Conservation (phyloP, 495 filamentous ascomycete species). For the Penicillium cinerascens region DNA sequence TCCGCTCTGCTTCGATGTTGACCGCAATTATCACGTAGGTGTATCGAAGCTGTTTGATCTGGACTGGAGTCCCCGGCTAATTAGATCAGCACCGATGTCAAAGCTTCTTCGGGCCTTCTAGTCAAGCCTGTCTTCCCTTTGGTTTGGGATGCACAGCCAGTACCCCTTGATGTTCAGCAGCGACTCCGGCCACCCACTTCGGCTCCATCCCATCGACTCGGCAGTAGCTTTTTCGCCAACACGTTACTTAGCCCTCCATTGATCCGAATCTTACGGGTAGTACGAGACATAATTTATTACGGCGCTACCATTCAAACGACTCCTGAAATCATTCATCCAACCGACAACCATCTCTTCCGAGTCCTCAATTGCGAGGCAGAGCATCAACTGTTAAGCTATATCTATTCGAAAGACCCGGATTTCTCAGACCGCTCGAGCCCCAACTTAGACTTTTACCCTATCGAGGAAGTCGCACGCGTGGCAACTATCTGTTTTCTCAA, state of each 20-base stretch:
- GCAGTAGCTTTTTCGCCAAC: slow-evolving; percentile 26
- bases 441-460: slow-evolving; percentile 17
- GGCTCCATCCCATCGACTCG: slow-evolving; percentile 23
- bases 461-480: slow-evolving; percentile 30
- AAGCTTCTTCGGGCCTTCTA: slow-evolving; percentile 33
- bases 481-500: slow-evolving; percentile 33
- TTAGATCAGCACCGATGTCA: slow-evolving; percentile 27
- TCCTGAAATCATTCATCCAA: slow-evolving; percentile 6
- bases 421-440: neutral
- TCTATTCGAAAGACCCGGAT: slow-evolving; percentile 15
- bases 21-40: slow-evolving; percentile 31
- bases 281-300: slow-evolving; percentile 30
- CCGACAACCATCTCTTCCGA: slow-evolving; percentile 30
- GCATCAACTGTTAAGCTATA: slow-evolving; percentile 36
- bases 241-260: slow-evolving; percentile 23
- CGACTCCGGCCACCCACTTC: slow-evolving; percentile 25
- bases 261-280: slow-evolving; percentile 18
- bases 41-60: neutral
- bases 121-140: slow-evolving; percentile 36
- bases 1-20: slow-evolving; percentile 25
- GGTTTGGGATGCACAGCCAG: slow-evolving; percentile 27
- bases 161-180: slow-evolving; percentile 23
- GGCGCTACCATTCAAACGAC: slow-evolving; percentile 13
- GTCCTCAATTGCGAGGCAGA: slow-evolving; percentile 30
- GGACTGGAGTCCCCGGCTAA: neutral